Base-by-base conservation (phyloP, 129 eudicot species). In the Artemisia annua region DNA sequence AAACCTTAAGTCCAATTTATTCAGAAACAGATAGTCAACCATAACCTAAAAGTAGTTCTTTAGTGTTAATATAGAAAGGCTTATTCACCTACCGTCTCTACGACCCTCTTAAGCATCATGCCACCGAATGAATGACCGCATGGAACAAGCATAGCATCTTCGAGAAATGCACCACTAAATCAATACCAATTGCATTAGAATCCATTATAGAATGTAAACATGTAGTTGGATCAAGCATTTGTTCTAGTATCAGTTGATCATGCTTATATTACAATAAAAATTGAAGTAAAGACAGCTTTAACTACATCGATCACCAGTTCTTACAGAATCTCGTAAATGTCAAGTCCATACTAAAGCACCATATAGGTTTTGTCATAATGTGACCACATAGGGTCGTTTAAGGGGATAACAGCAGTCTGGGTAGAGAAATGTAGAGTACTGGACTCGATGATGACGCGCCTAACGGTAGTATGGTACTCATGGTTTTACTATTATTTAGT, bases 101-200 rank as follows among this genome's bases (percentile, higher is more conserved):
- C 28, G 74, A 90, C 97, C 81, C 81, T 87, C 79, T 87, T 87
- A 80, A 93, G 91, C 97, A 84, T 85, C 82, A 86, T 60, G 73
- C 98, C 98, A 75, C 98, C 98, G 86, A 93, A 93, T 9, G 98
- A 93, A 83, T 93, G 98, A 70, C 98, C 98, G 70, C 98, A 93
- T 55, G 97, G 87, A 78, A 90, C 90, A 75, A 87, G 66, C 98
- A 87, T 84, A 57, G 98, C 98, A 86, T 93, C 98, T 80, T 93
- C 98, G 64, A 93, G 97, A 65, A 85, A 93, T 72, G 86, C 78
- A 51, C 98, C 97, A 67, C 98, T 93, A 61, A 24, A 63, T 7
- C 59, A 78, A 55, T 80, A 61, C 49, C 59, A 68, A 15, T 50
- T 63, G 28, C n/a, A 61, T 55, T 58, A 76, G 53, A 56, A 46